Percentiles rank a stretch among this genome's conserved stretches.
phyloP scores from a whole-genome alignment of 2,329 filamentous ascomycete species.

The Pseudogymnoascus sp. region DNA sequence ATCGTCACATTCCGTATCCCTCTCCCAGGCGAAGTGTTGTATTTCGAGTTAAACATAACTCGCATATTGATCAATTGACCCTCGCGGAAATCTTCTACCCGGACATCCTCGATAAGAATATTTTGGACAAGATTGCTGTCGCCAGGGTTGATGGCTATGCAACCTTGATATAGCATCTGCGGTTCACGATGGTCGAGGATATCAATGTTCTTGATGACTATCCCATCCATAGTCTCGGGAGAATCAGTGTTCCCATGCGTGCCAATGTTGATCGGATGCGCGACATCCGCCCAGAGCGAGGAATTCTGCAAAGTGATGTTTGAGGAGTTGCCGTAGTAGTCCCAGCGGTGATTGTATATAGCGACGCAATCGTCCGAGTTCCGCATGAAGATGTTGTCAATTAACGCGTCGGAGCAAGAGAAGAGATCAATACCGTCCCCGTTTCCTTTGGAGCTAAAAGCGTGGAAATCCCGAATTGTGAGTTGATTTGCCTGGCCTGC shows the following conservation, averaged over 20 bases:
- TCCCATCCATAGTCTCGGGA: slow-evolving; percentile 28
- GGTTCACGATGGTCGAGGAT: slow-evolving; percentile 32
- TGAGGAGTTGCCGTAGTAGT: slow-evolving; percentile 28
- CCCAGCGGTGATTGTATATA: slow-evolving; percentile 29
- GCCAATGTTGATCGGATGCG: slow-evolving; percentile 32
- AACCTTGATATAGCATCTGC: slow-evolving; percentile 32
- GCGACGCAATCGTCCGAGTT: slow-evolving; percentile 20
- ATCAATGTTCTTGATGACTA: slow-evolving; percentile 31
- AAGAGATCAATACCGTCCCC: not conserved
- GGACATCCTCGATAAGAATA: slow-evolving; percentile 26
- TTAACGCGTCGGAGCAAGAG: not conserved
- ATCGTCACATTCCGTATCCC: slow-evolving; percentile 19
- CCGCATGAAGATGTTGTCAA: not conserved
- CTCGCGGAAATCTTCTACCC: slow-evolving; percentile 27
- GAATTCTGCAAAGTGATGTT: slow-evolving; percentile 31
- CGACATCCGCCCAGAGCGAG: slow-evolving; percentile 28
- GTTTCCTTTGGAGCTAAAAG: not conserved
- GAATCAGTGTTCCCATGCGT: slow-evolving; percentile 27
- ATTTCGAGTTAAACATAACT: slow-evolving; percentile 31
- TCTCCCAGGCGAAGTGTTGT: slow-evolving; percentile 29
- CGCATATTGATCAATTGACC: slow-evolving; percentile 32
- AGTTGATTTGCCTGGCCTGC: not conserved
- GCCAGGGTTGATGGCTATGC: slow-evolving; percentile 30
- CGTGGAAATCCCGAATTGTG: not conserved
- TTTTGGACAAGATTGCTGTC: slow-evolving; percentile 30